A percentile compares a stretch with the other conserved stretches of the same genome.
Conservation (phyloP, 2,329 filamentous ascomycete species). For the Pseudohalonectria lignicola region DNA sequence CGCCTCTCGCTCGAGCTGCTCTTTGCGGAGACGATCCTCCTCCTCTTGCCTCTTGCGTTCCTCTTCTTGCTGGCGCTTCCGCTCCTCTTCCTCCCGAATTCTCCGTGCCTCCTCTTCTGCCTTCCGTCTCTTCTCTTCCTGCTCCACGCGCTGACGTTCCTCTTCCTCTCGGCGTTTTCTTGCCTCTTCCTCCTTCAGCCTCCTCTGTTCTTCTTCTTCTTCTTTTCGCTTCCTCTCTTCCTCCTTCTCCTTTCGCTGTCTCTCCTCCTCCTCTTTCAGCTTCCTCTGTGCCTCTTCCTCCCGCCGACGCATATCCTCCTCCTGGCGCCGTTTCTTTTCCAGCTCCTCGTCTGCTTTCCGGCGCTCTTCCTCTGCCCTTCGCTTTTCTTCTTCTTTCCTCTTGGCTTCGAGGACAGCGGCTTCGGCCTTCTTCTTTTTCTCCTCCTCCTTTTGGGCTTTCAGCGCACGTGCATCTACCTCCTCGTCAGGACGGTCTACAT, state of each 20-base stretch:
- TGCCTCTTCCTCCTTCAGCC: constrained; percentile 16
- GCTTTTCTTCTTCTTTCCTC: constrained; percentile 15
- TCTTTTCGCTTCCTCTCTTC: constrained; percentile 16
- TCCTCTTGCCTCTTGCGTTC: constrained; percentile 25
- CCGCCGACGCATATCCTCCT: constrained; percentile 23
- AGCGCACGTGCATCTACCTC: constrained; percentile 15
- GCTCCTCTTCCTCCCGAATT: constrained; percentile 14
- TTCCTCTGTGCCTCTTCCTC: constrained; percentile 18
- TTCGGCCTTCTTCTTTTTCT: constrained; percentile 14
- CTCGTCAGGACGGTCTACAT: constrained; percentile 21
- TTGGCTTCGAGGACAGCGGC: constrained; percentile 16
- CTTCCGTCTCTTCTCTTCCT: constrained; percentile 18
- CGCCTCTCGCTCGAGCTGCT: constrained; percentile 34
- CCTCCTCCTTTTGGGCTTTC: constrained; percentile 14
- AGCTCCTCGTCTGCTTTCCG: constrained; percentile 22
- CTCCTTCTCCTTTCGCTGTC: constrained; percentile 17
- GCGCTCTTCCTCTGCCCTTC: constrained; percentile 22
- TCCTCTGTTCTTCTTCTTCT: constrained; percentile 14
- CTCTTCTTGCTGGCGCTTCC: constrained; percentile 17
- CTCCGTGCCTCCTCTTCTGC: constrained; percentile 16
- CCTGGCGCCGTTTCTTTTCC: constrained; percentile 19
- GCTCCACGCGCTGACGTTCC: constrained; percentile 18
- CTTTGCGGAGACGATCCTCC: constrained; percentile 31
- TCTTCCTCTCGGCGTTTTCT: constrained; percentile 22
- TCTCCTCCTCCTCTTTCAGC: constrained; percentile 11